Conservation (phyloP, 2,329 filamentous ascomycete species). For the Cladobotryum protrusum region DNA sequence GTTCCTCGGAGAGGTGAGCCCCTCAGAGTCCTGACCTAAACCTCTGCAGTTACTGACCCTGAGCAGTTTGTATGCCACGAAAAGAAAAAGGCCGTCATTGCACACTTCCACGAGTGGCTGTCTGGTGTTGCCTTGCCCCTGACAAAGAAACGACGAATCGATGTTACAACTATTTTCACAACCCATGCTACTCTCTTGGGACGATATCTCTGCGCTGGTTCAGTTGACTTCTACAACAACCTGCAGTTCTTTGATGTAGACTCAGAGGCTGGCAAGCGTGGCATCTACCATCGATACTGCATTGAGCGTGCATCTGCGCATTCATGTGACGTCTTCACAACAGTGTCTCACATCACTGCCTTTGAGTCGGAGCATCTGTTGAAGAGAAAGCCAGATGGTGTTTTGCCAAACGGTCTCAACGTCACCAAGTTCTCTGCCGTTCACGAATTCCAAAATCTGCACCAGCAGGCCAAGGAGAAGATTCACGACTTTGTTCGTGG, state of each 20-base stretch:
- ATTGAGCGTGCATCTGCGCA: slow-evolving; percentile 93
- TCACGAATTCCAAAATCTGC: slow-evolving; percentile 97
- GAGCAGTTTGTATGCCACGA: slow-evolving; percentile 85
- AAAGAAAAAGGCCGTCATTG: slow-evolving; percentile 85
- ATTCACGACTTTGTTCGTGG: slow-evolving; percentile 97
- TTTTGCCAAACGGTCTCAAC: slow-evolving; percentile 92
- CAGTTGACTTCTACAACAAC: slow-evolving; percentile 99
- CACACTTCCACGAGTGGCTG: slow-evolving; percentile 98
- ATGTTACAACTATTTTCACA: slow-evolving; percentile 96
- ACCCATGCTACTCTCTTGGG: slow-evolving; percentile 94
- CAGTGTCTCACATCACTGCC: slow-evolving; percentile 95
- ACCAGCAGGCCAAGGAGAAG: slow-evolving; percentile 94
- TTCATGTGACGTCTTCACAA: slow-evolving; percentile 93
- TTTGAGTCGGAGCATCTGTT: slow-evolving; percentile 97
- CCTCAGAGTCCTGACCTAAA: not conserved
- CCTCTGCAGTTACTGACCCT: slow-evolving; percentile 11
- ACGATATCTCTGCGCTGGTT: slow-evolving; percentile 92
- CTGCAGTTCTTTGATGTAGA: slow-evolving; percentile 96
- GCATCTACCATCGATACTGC: slow-evolving; percentile 97
- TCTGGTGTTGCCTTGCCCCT: slow-evolving; percentile 88
- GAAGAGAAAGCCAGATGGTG: slow-evolving; percentile 95
- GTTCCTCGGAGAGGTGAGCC: slow-evolving; percentile 88
- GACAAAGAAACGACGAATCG: slow-evolving; percentile 88
- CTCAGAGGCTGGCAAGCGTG: slow-evolving; percentile 91
- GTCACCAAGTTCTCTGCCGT: slow-evolving; percentile 96